phyloP scores from a whole-genome alignment of 2,329 filamentous ascomycete species.

The Chaetomiaceae sp. region DNA sequence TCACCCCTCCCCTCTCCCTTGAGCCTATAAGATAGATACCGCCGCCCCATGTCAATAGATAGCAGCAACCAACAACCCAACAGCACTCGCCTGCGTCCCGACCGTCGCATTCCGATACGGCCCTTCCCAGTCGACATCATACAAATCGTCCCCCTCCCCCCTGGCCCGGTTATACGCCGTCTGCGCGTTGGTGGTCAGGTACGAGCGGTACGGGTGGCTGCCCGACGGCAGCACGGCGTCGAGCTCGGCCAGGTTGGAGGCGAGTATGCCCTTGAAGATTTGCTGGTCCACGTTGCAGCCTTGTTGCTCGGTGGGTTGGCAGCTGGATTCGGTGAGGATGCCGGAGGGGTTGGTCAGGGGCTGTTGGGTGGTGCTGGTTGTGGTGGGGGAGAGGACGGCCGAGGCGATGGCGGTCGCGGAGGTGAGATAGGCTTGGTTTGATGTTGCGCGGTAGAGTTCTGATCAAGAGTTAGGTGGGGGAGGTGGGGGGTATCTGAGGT shows the following conservation, averaged over 20 bases:
- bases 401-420: conserved; percentile 46
- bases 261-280: conserved; percentile 66
- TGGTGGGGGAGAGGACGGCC: conserved; percentile 46
- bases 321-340: conserved; percentile 48
- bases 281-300: conserved; percentile 50
- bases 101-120: conserved; percentile 20
- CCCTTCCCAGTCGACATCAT: conserved; percentile 27
- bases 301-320: conserved; percentile 39
- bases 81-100: conserved; percentile 23
- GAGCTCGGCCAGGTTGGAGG: conserved; percentile 59
- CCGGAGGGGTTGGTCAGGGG: conserved; percentile 30
- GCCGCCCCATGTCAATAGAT: conserved; percentile 2
- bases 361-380: conserved; percentile 5
- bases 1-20: background rate
- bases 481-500: background rate
- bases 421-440: conserved; percentile 38
- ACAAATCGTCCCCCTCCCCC: conserved; percentile 11
- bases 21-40: background rate
- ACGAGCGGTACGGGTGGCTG: conserved; percentile 21
- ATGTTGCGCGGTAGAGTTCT: conserved; percentile 45
- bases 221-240: too few species aligned
- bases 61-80: conserved; percentile 20
- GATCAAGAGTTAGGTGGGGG: background rate
- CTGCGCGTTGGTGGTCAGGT: conserved; percentile 24
- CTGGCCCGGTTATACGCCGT: conserved; percentile 9